Evolutionary conservation across 495 filamentous ascomycete genomes (phyloP), one percentile per base, ranked within the genome.

Genomic region (Elasticomyces elasticus): DNA sequence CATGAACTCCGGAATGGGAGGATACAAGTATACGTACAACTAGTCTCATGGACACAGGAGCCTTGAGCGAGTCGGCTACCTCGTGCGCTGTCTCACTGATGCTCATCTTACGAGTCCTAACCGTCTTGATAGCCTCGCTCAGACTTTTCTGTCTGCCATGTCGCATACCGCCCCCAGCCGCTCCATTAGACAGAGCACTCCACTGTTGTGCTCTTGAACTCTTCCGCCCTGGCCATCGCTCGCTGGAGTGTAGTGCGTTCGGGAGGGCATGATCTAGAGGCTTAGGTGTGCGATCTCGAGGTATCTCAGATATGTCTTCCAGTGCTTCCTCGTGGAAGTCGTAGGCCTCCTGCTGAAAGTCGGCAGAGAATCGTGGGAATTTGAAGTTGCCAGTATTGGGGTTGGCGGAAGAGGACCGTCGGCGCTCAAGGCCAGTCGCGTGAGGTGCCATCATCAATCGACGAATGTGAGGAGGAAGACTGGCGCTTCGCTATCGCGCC

Each of bases 21-120:
- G 48, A 45, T 48, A 62, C 47, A 26, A n/a, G 46, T 13, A 44
- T 59, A 78, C 85, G 66, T 83, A 95, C 89, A 65, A 90, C 79
- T 55, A 95, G 79, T 69, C 75, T 86, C 62, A 86, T 83, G 13
- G 92, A 96, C 35, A 99, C 74, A 20, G 92, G 92, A 19, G 90
- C 92, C 62, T 83, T 86, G 46, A 99, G 76, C 22, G 88, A 87
- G 67, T 91, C 86, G 17, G 88, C 89, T 58, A 99, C 76, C 67
- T 99, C 94, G 52, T 94, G 88, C 54, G 89, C 88, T 66, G 91
- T 94, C 61, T 87, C 85, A 72, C 84, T 88, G 62, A 96, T 82
- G 64, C 89, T 96, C 46, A 75, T 85, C 57, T 79, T 83, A 62
- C 87, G 76, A 30, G 76, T 83, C 48, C 88, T 74, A 56, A 95